phyloP scores from a whole-genome alignment of 2,329 filamentous ascomycete genomes.

The Dothideomycetes sp. region DNA sequence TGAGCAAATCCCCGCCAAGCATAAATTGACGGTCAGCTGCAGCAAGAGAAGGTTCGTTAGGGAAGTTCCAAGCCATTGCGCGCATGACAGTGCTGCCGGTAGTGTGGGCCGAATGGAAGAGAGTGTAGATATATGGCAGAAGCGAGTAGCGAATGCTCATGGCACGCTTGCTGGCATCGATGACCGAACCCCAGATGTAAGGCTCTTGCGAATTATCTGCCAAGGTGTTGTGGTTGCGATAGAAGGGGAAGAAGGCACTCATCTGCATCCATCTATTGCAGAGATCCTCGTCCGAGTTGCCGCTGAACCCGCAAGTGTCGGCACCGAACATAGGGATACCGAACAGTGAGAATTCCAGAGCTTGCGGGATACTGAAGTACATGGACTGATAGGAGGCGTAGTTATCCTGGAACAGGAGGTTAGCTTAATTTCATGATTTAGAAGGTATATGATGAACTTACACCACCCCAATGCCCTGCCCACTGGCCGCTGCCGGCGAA shows the following conservation, averaged over 20 bases:
- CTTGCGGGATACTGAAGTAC: constrained; percentile 69
- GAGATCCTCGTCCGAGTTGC: constrained; percentile 58
- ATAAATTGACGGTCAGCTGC: constrained; percentile 63
- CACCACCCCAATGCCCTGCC: constrained; percentile 75
- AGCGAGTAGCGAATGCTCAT: constrained; percentile 64
- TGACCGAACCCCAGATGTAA: constrained; percentile 59
- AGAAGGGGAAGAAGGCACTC: constrained; percentile 66
- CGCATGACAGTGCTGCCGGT: constrained; percentile 63
- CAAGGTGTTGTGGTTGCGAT: constrained; percentile 63
- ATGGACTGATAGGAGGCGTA: constrained; percentile 64
- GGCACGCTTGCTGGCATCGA: constrained; percentile 53
- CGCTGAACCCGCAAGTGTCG: constrained; percentile 62
- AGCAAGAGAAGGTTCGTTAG: constrained; percentile 58
- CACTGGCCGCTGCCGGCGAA: constrained; percentile 68
- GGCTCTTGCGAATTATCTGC: constrained; percentile 58
- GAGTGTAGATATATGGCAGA: constrained; percentile 67
- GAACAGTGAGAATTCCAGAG: constrained; percentile 63
- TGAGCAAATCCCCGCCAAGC: constrained; percentile 55
- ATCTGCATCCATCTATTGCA: constrained; percentile 68
- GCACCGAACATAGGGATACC: constrained; percentile 69
- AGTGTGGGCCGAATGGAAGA: constrained; percentile 57
- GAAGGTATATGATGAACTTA: constrained; percentile 30
- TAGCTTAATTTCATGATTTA: neutral
- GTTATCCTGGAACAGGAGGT: constrained; percentile 38
- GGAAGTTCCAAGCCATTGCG: constrained; percentile 65